These are phyloP conservation scores for Daedaleopsis sinensis DNA, from an alignment of 768 basidiomycete genomes.

Conservation along the genomic window DNA sequence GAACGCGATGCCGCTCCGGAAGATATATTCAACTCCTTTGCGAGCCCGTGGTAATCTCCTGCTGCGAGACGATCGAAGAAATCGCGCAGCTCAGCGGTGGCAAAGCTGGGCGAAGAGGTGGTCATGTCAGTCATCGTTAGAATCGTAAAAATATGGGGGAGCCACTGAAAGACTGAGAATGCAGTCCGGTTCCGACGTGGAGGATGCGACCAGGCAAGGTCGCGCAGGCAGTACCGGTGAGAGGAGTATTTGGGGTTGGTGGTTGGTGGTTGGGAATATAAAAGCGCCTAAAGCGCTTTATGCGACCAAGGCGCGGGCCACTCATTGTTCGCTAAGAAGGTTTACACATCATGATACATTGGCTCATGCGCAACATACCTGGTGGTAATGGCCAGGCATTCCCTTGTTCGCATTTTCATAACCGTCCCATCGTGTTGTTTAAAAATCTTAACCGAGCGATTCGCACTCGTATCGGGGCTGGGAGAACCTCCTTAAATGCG, in stretches of 20 bases:
- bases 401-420: neutral
- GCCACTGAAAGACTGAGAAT: neutral
- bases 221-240: conserved; percentile 1
- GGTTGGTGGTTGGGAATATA: neutral
- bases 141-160: too few species aligned
- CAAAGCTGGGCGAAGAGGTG: neutral
- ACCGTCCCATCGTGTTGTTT: too few species aligned
- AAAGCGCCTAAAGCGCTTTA: conserved; percentile 11
- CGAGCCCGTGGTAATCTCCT: conserved; percentile 17
- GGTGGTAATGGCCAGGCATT: neutral
- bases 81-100: conserved; percentile 2
- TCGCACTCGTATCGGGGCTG: too few species aligned
- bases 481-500: too few species aligned
- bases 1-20: neutral
- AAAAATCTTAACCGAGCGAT: too few species aligned
- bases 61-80: conserved; percentile 22
- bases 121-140: conserved; percentile 2
- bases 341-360: neutral
- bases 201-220: neutral
- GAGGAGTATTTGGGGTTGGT: conserved; percentile 13
- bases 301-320: conserved; percentile 2
- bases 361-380: neutral
- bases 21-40: conserved; percentile 12
- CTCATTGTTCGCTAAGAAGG: conserved; percentile 7
- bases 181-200: too few species aligned